Evolutionary conservation across 1,139 yeast genomes (phyloP).

Genomic region (Blastobotrys serpentis): DNA sequence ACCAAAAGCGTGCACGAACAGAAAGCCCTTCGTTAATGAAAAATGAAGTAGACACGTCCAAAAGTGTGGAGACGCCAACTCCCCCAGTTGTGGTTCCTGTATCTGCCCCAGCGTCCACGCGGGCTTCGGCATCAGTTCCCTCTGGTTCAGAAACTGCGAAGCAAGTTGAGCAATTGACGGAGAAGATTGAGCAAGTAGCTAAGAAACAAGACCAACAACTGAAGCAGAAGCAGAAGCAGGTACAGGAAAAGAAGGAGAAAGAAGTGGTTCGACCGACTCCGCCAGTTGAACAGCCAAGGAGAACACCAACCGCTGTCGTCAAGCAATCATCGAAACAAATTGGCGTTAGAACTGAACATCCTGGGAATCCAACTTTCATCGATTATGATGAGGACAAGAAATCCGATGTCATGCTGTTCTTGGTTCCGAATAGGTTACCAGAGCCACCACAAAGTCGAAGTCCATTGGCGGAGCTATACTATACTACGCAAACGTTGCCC

Average conservation of each 20-base stretch:
- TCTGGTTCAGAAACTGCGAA: slow-evolving; percentile 6
- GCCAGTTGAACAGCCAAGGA: not conserved
- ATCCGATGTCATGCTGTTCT: slow-evolving; percentile 33
- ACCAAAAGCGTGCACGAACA: slow-evolving; percentile 20
- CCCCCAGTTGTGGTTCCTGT: slow-evolving; percentile 6
- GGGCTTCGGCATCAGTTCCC: slow-evolving; percentile 8
- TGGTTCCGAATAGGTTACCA: slow-evolving; percentile 40
- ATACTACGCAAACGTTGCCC: slow-evolving; percentile 85
- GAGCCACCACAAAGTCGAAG: slow-evolving; percentile 36
- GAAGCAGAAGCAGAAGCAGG: not conserved
- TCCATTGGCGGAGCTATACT: slow-evolving; percentile 81
- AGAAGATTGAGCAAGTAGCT: slow-evolving; percentile 6
- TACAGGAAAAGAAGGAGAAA: not conserved
- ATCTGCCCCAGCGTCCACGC: slow-evolving; percentile 6
- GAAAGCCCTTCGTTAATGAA: slow-evolving; percentile 18
- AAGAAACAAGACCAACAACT: not conserved
- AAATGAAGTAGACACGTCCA: slow-evolving; percentile 6
- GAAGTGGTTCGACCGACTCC: not conserved
- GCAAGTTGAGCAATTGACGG: slow-evolving; percentile 1
- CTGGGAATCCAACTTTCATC: slow-evolving; percentile 20
- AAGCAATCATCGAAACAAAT: slow-evolving; percentile 6
- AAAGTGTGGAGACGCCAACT: not conserved
- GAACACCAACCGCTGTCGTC: not conserved
- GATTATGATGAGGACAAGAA: slow-evolving; percentile 21
- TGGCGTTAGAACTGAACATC: slow-evolving; percentile 3